Conservation (phyloP, 2,329 filamentous ascomycete genomes). For the Aspergillus tanneri region DNA sequence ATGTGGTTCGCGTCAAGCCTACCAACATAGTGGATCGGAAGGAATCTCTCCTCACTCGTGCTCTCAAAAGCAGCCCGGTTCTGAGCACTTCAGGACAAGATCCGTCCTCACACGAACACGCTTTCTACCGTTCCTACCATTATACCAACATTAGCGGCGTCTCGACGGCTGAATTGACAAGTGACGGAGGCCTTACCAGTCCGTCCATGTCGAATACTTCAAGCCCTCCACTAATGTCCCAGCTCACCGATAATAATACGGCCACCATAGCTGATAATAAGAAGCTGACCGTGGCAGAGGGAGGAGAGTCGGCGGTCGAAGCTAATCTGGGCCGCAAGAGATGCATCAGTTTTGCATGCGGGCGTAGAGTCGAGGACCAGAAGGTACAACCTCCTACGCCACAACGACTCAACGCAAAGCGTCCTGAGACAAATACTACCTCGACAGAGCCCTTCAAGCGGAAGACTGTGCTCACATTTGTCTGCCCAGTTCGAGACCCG, state of each 20-base stretch:
- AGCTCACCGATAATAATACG: slow-evolving; percentile 30
- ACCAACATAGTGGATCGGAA: slow-evolving; percentile 56
- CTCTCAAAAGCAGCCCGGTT: slow-evolving; percentile 68
- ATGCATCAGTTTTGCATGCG: slow-evolving; percentile 90
- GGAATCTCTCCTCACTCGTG: slow-evolving; percentile 83
- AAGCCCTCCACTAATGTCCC: slow-evolving; percentile 71
- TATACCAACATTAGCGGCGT: slow-evolving; percentile 77
- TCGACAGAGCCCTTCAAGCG: slow-evolving; percentile 39
- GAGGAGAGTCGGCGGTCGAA: slow-evolving; percentile 58
- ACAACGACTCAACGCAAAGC: slow-evolving; percentile 26
- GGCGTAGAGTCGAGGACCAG: slow-evolving; percentile 57
- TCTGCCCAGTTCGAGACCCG: slow-evolving; percentile 42
- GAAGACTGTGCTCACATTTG: slow-evolving; percentile 49
- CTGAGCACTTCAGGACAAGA: slow-evolving; percentile 37
- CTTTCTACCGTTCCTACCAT: slow-evolving; percentile 57
- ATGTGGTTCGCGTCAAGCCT: slow-evolving; percentile 48
- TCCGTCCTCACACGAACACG: slow-evolving; percentile 43
- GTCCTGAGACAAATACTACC: slow-evolving; percentile 14
- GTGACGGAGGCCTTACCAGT: slow-evolving; percentile 86
- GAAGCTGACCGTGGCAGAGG: slow-evolving; percentile 33
- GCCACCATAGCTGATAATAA: slow-evolving; percentile 20
- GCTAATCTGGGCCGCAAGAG: slow-evolving; percentile 72
- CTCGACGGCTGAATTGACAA: slow-evolving; percentile 90
- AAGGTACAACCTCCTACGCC: slow-evolving; percentile 30
- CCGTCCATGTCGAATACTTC: slow-evolving; percentile 84